A percentile compares a stretch with the other conserved stretches of the same genome.
Conservation (phyloP, 1,284 basidiomycete species). For the Entoloma clypeatum region DNA sequence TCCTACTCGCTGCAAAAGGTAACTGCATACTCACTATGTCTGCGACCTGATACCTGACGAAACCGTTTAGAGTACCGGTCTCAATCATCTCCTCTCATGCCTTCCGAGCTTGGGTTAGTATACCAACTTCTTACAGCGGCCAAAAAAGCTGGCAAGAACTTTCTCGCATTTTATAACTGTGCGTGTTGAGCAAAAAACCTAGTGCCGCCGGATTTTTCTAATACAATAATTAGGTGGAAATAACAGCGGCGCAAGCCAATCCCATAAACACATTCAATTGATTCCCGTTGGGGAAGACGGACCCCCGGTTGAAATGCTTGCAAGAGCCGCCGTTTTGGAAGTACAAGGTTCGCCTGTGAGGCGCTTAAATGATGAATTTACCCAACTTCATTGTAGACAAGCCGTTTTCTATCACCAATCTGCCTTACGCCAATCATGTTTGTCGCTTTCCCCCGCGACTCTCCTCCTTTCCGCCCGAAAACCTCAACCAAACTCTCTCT, state of each 20-base stretch:
- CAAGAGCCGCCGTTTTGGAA: conserved; percentile 55
- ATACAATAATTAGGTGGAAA: conserved; percentile 61
- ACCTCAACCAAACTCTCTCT: conserved; percentile 56
- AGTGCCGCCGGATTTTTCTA: background rate
- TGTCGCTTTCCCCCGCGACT: conserved; percentile 58
- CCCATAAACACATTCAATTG: conserved; percentile 85
- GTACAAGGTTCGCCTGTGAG: conserved; percentile 42
- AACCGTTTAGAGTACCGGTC: conserved; percentile 56
- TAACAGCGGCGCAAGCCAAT: conserved; percentile 82
- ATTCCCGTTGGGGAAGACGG: conserved; percentile 59
- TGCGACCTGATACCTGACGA: background rate
- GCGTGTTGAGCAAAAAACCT: conserved; percentile 17
- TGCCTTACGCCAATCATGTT: conserved; percentile 81
- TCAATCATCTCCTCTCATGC: conserved; percentile 75
- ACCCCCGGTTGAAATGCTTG: conserved; percentile 72
- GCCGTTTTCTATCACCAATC: conserved; percentile 61
- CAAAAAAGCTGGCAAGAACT: conserved; percentile 49
- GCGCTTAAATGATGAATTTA: conserved; percentile 10
- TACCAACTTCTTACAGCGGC: conserved; percentile 72
- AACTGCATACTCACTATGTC: conserved; percentile 4
- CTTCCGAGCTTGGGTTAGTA: conserved; percentile 70
- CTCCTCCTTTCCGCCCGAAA: conserved; percentile 37
- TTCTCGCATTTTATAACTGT: conserved; percentile 89
- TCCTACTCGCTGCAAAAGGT: conserved; percentile 81
- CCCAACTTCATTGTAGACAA: conserved; percentile 45